Evolutionary conservation across 2,329 filamentous ascomycete genomes (phyloP).

Genomic region (Claviceps purpurea): DNA sequence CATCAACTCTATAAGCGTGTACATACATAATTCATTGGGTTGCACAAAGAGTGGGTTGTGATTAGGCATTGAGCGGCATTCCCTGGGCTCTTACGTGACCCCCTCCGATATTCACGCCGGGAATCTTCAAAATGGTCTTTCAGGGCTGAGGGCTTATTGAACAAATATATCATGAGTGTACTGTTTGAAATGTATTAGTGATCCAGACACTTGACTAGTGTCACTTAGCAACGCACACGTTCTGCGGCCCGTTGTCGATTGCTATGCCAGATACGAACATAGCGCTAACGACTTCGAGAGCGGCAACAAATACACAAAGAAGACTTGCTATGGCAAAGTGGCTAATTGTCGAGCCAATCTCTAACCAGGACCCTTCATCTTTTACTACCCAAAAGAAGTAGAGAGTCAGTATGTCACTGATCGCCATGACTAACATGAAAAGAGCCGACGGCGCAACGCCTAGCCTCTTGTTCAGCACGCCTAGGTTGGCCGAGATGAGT

Average conservation of each 20-base stretch:
- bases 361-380: conserved; percentile 92
- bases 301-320: conserved; percentile 81
- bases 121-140: too few species aligned
- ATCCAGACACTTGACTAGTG: too few species aligned
- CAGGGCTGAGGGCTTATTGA: too few species aligned
- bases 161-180: too few species aligned
- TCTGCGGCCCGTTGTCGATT: conserved; percentile 14
- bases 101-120: too few species aligned
- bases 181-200: too few species aligned
- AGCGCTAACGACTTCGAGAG: conserved; percentile 73
- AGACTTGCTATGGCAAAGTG: conserved; percentile 89
- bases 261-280: conserved; percentile 70
- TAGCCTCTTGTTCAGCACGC: conserved; percentile 73
- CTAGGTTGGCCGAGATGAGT: conserved; percentile 84
- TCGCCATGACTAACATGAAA: conserved; percentile 88
- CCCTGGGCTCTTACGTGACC: too few species aligned
- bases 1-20: too few species aligned
- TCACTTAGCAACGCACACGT: background rate
- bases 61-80: too few species aligned
- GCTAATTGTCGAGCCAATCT: conserved; percentile 93
- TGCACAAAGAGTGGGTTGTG: too few species aligned
- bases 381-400: conserved; percentile 97
- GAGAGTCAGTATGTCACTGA: conserved; percentile 81
- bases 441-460: conserved; percentile 77
- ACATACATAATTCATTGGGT: too few species aligned